Conservation (phyloP, 192 early-diverging fungal species). For the Coemansia asiatica region DNA sequence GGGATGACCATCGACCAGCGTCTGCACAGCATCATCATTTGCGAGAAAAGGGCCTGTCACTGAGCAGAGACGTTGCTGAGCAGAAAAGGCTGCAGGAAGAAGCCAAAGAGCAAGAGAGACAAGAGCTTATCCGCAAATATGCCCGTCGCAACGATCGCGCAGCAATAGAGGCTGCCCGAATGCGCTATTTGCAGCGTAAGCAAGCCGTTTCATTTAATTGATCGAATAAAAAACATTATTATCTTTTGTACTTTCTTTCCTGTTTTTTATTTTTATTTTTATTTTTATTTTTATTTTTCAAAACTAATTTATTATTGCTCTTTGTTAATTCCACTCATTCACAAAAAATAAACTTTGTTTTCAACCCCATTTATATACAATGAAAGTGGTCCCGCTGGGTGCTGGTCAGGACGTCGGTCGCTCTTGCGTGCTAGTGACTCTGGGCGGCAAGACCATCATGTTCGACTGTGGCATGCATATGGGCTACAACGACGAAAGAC, state of each 20-base stretch:
- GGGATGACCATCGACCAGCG: neutral
- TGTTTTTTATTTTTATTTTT: neutral
- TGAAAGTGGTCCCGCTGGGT: slow-evolving; percentile 64
- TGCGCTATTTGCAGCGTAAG: slow-evolving; percentile 27
- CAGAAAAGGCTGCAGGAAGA: slow-evolving; percentile 12
- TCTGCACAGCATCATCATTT: neutral
- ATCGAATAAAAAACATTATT: neutral
- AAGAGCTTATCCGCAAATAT: slow-evolving; percentile 22
- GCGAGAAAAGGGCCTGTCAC: neutral
- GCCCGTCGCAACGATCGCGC: slow-evolving; percentile 39
- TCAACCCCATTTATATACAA: slow-evolving; percentile 15
- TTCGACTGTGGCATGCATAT: slow-evolving; percentile 94
- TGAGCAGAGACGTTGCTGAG: slow-evolving; percentile 4
- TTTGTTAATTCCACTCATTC: neutral
- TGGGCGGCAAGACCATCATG: slow-evolving; percentile 84
- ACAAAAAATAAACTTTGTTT: neutral
- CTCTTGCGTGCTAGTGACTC: slow-evolving; percentile 76
- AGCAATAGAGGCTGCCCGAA: slow-evolving; percentile 31
- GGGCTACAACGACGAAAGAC: slow-evolving; percentile 89
- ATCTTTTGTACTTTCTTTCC: neutral
- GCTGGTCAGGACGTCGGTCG: slow-evolving; percentile 89
- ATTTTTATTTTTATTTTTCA: neutral
- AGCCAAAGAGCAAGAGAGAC: slow-evolving; percentile 10
- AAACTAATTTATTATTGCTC: neutral
- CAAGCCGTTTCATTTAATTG: neutral